Base-by-base conservation (phyloP, 2,329 filamentous ascomycete genomes). In the Daldinia sp. region DNA sequence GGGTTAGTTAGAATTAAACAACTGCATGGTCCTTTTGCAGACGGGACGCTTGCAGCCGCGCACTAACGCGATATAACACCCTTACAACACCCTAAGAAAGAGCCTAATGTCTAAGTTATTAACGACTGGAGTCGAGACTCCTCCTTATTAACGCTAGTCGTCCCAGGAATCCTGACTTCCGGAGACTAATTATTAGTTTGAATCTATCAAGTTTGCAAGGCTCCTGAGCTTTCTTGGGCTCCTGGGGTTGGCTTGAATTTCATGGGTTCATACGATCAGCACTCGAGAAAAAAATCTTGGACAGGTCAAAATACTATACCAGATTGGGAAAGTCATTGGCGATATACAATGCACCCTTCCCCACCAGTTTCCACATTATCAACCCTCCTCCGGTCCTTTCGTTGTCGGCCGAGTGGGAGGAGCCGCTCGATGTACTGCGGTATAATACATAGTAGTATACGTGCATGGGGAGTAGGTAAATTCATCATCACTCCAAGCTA, bases 11-110 rank as follows among this genome's bases (percentile, higher is more conserved):
- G 9, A 27, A 27, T 48, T 63, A 49, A n/a, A 64, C 62, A 63
- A 67, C 71, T 72, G 70, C 70, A 71, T 71, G 70, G 71, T 71
- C 67, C 70, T 71, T 72, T 66, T 65, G 61, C 63, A 63, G 64
- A 52, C 56, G 68, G 67, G 58, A 68, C 67, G 58, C 58, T 53
- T 66, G 63, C 17, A 68, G 57, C 59, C 63, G 63, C 51, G 54
- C 59, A 58, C 65, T 62, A 68, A 58, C n/a, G n/a, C n/a, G n/a
- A n/a, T n/a, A n/a, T n/a, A n/a, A n/a, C n/a, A n/a, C n/a, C n/a
- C n/a, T n/a, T n/a, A n/a, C n/a, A n/a, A n/a, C 35, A 55, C 51
- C 52, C 37, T 27, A 59, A 30, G 47, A 50, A 64, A 56, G 39
- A 62, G 53, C 60, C 58, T 59, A 61, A 63, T 61, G 45, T 53